Conservation (phyloP, 2,329 filamentous ascomycete genomes). For the Talaromyces sp. region DNA sequence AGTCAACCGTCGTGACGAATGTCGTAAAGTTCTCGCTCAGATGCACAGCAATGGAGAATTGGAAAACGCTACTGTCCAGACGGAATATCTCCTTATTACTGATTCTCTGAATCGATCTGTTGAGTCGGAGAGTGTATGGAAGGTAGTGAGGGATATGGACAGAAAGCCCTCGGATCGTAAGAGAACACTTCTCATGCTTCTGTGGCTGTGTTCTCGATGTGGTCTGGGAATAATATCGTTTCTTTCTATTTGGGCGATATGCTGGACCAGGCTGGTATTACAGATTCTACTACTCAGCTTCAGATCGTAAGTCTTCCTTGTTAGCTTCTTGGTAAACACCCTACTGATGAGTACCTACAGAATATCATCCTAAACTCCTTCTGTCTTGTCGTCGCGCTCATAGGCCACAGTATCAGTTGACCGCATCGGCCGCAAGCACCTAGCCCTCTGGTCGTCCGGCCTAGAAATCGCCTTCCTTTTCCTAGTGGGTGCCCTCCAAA, state of each 20-base stretch:
- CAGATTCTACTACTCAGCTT: not conserved
- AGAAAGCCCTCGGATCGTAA: not conserved
- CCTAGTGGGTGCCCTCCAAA: not conserved
- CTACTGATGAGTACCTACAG: not conserved
- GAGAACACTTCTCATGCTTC: not conserved
- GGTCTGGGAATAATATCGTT: not conserved
- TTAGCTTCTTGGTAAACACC: not conserved
- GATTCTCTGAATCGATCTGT: not conserved
- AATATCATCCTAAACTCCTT: not conserved
- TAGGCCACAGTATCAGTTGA: not conserved
- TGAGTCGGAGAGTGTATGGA: not conserved
- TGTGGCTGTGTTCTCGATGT: not conserved
- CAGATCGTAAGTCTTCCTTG: not conserved
- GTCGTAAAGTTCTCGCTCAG: not conserved
- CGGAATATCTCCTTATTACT: not conserved
- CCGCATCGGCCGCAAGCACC: not conserved
- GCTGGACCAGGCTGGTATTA: constrained; percentile 4
- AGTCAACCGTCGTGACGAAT: not conserved
- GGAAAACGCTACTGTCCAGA: not conserved
- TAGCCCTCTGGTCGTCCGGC: not conserved
- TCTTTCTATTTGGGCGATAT: not conserved
- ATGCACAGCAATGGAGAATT: not conserved
- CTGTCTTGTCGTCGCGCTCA: not conserved
- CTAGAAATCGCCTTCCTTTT: not conserved
- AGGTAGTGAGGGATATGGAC: not conserved